These are phyloP conservation scores for Cordyceps fumosorosea DNA, from an alignment of 2,329 filamentous ascomycete species.

Conservation along the genomic window DNA sequence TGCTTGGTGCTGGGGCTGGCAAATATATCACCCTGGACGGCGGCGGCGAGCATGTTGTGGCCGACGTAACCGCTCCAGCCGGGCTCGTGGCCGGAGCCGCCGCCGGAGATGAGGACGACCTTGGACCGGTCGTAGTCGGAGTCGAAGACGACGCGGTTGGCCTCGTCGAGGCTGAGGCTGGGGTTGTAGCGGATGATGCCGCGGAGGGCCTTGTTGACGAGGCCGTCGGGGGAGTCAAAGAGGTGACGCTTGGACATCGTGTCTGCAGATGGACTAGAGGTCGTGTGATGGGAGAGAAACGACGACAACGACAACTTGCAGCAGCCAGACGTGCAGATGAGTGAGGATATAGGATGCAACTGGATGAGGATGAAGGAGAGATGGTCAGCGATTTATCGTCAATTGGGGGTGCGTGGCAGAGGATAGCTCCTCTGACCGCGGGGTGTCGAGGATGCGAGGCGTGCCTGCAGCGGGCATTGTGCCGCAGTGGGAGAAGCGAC, in stretches of 20 bases:
- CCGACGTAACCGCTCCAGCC: slow-evolving; percentile 61
- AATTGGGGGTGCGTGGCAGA: neutral
- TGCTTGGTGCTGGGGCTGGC: slow-evolving; percentile 58
- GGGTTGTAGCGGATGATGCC: slow-evolving; percentile 50
- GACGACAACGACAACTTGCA: neutral
- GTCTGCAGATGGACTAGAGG: neutral
- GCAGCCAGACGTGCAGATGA: neutral
- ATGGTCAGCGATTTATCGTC: slow-evolving; percentile 6
- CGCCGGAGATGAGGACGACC: slow-evolving; percentile 47
- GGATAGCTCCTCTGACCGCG: neutral
- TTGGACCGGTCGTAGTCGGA: slow-evolving; percentile 36
- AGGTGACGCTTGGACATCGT: slow-evolving; percentile 48
- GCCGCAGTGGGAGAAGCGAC: slow-evolving; percentile 6
- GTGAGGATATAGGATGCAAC: neutral
- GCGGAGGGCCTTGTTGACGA: slow-evolving; percentile 45
- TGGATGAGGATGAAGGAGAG: neutral
- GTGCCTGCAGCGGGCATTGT: neutral
- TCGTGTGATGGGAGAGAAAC: slow-evolving; percentile 6
- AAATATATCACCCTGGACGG: slow-evolving; percentile 57
- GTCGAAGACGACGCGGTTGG: slow-evolving; percentile 46
- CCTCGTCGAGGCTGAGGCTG: slow-evolving; percentile 40
- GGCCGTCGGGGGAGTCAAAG: slow-evolving; percentile 45
- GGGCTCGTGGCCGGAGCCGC: slow-evolving; percentile 53
- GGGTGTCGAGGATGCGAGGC: neutral
- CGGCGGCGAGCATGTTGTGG: slow-evolving; percentile 52